Base-by-base conservation (phyloP, 129 eudicot genomes). In the Glebionis coronaria region DNA sequence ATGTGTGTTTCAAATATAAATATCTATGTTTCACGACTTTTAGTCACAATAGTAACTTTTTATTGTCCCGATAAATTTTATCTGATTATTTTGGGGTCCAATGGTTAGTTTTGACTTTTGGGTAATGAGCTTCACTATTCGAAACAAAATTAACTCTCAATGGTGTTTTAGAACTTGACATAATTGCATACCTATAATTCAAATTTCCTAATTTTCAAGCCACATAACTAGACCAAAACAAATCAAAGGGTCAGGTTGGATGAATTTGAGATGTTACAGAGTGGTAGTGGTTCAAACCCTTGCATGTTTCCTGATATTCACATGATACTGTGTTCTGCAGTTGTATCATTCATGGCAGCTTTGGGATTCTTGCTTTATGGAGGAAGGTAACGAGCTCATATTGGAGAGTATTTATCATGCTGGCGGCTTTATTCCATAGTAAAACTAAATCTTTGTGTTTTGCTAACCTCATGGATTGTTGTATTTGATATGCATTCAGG, bases 311-410 rank as follows among this genome's bases (percentile, higher is more conserved):
- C 0, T 35, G 42, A 18, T 53, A 53, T 53, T 53, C 29, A 20
- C 29, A 0, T 55, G 21, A 20, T 55, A 55, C 31, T 18, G 1
- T 25, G 12, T 44, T 60, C 20, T 80, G 76, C 88, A 93, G 99
- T 18, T 13, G 14, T 16, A 18, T 18, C 19, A 53, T 7, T 53
- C 28, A 6, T 53, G 28, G 99, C 95, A 18, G 95, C 99, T 1
- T 15, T 81, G 44, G 96, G 99, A 20, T 93, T 93, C 63, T 67
- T 89, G 79, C 62, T 90, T 9, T 93, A 89, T 77, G 99, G 99
- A 57, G 90, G 99, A 89, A 89, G 97, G 97, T 93, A 35, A 5
- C 5, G 21, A 2, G 4, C 28, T 53, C 58, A 18, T 5, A 6
- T 53, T 53, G 2, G 58, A 10, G 19, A 53, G 14, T 53, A 55